Evolutionary conservation across 1,139 yeast species (phyloP), one percentile per base, ranked within the genome.

Genomic region (Debaryomyces udenii): DNA sequence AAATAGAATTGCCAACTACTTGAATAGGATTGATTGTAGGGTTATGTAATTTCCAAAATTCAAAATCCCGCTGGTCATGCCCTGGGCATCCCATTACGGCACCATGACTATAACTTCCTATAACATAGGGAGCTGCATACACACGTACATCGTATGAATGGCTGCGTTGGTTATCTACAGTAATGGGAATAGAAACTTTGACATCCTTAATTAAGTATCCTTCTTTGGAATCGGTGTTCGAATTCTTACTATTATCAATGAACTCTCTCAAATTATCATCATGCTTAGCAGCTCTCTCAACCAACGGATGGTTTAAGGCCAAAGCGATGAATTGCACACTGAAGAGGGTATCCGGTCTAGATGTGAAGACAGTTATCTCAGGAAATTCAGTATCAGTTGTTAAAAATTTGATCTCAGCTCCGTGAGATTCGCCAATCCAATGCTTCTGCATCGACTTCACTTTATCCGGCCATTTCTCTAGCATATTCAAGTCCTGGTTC

Each of bases 31-130:
- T 66, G 1, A 60, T 49, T 0, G 55, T 52, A 0, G 86, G 84
- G 53, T 71, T 73, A 56, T 86, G 88, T 35, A 66, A 56, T 5
- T 61, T 56, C 96, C 97, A 91, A 57, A 93, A 91, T 3, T 72
- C 87, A 52, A 59, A 79, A 57, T 93, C 99, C 46, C 98, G 74
- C 34, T 70, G 69, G 58, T 93, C 98, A 61, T 91, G 98, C 0
- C 86, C 96, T 2, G 99, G 99, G 54, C 95, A 88, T 1, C 99
- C 99, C 98, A 93, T 91, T 0, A 93, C 98, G 1, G 96, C 96
- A 34, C 96, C 96, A 47, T 79, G 79, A 0, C 97, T 98, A 57
- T 91, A 91, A 4, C 77, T 69, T 4, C 86, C 81, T 28, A 91
- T 61, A 1, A 93, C 98, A 61, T 90, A 93, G 0, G 97, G 96